Percentiles rank a stretch among this genome's conserved stretches.
phyloP scores from a whole-genome alignment of 1,139 yeast species.

The Eremothecium cymbalariae region DNA sequence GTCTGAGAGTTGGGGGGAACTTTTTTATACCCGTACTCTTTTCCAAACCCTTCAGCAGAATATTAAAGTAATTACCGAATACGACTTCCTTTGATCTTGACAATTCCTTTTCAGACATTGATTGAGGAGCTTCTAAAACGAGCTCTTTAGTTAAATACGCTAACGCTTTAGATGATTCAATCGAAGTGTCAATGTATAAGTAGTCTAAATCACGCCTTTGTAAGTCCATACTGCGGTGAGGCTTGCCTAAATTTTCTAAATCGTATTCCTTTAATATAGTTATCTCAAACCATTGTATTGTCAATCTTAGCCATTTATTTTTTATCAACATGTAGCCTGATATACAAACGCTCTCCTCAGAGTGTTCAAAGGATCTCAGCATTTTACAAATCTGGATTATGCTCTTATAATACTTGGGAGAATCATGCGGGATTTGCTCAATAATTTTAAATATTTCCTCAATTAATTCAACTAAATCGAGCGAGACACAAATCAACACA shows the following conservation, averaged over 20 bases:
- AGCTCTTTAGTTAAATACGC: conserved; percentile 47
- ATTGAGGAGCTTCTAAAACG: conserved; percentile 56
- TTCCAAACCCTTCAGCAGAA: conserved; percentile 64
- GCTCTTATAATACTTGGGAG: conserved; percentile 40
- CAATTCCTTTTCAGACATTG: conserved; percentile 48
- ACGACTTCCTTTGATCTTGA: conserved; percentile 52
- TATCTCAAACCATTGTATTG: conserved; percentile 62
- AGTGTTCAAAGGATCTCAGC: conserved; percentile 44
- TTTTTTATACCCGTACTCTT: conserved; percentile 38
- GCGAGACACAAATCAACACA: conserved; percentile 35
- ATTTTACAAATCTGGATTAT: conserved; percentile 54
- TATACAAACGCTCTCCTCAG: conserved; percentile 36
- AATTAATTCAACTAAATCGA: conserved; percentile 35
- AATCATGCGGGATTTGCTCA: conserved; percentile 31
- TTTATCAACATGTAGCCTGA: conserved; percentile 53
- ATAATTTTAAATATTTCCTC: conserved; percentile 34
- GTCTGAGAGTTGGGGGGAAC: conserved; percentile 36
- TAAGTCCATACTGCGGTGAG: conserved; percentile 29
- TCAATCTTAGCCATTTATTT: conserved; percentile 51
- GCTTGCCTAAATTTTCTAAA: conserved; percentile 28
- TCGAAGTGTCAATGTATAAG: conserved; percentile 55
- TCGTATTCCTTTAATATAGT: conserved; percentile 36
- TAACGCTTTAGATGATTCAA: conserved; percentile 55
- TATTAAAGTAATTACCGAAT: conserved; percentile 64
- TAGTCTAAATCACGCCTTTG: conserved; percentile 42